Conservation (phyloP, 1,284 basidiomycete genomes). For the Vanrija sp. region DNA sequence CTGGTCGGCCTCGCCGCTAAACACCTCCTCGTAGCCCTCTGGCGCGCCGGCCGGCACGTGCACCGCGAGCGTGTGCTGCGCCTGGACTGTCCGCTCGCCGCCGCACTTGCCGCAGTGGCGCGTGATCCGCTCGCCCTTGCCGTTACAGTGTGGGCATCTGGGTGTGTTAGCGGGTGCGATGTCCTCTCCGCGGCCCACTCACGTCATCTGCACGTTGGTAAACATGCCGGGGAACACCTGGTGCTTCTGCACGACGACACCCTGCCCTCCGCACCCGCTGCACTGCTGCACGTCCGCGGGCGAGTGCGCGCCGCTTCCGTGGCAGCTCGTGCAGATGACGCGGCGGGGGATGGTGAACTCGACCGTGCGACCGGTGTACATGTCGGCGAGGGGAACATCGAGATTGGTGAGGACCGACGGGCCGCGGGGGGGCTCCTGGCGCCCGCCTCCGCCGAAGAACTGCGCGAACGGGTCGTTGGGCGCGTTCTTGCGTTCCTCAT, state of each 20-base stretch:
- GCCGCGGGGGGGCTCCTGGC: slow-evolving; percentile 68
- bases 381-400: slow-evolving; percentile 77
- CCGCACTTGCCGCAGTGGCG: slow-evolving; percentile 71
- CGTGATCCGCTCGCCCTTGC: slow-evolving; percentile 72
- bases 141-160: slow-evolving; percentile 74
- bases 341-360: slow-evolving; percentile 89
- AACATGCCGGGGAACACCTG: slow-evolving; percentile 96
- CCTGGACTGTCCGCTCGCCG: slow-evolving; percentile 73
- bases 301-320: slow-evolving; percentile 84
- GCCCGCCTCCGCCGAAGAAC: slow-evolving; percentile 76
- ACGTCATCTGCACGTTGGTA: slow-evolving; percentile 52
- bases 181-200: slow-evolving; percentile 15
- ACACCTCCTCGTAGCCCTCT: slow-evolving; percentile 84
- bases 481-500: slow-evolving; percentile 62
- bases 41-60: slow-evolving; percentile 81
- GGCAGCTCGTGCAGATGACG: slow-evolving; percentile 86
- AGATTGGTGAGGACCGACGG: slow-evolving; percentile 80
- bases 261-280: slow-evolving; percentile 72
- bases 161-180: neutral
- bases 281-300: slow-evolving; percentile 80
- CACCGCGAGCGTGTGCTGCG: slow-evolving; percentile 62
- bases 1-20: slow-evolving; percentile 90
- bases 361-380: slow-evolving; percentile 77
- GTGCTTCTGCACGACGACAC: slow-evolving; percentile 77
- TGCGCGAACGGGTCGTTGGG: slow-evolving; percentile 86